These are phyloP conservation scores for Trametopsis cervina DNA, from an alignment of 768 basidiomycete genomes.

Conservation along the genomic window DNA sequence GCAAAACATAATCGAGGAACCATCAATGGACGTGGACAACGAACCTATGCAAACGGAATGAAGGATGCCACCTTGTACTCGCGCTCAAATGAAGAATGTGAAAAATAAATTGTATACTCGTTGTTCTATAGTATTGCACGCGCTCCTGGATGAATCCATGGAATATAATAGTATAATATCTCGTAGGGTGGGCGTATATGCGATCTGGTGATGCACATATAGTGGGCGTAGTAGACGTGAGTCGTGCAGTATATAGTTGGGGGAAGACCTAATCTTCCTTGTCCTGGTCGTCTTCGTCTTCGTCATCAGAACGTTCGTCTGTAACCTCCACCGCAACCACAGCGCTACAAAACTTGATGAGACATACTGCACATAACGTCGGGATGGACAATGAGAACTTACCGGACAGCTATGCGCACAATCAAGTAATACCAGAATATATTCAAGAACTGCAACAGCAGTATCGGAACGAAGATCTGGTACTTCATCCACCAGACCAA, in stretches of 20 bases:
- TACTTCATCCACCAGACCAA: slow-evolving; percentile 73
- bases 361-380: not conserved
- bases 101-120: too few relatives aligned
- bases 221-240: too few relatives aligned
- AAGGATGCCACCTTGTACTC: too few relatives aligned
- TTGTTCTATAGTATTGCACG: too few relatives aligned
- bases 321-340: slow-evolving; percentile 37
- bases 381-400: slow-evolving; percentile 20
- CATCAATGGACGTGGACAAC: too few relatives aligned
- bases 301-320: slow-evolving; percentile 81
- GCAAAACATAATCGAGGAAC: not conserved
- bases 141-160: too few relatives aligned
- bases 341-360: slow-evolving; percentile 37
- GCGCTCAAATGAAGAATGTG: too few relatives aligned
- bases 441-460: slow-evolving; percentile 77
- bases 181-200: too few relatives aligned
- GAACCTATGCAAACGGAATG: too few relatives aligned
- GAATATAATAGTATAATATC: too few relatives aligned
- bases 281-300: slow-evolving; percentile 41
- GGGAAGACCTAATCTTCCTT: slow-evolving; percentile 7
- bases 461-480: slow-evolving; percentile 71
- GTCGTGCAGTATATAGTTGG: too few relatives aligned
- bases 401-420: slow-evolving; percentile 70
- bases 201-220: too few relatives aligned
- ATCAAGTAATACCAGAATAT: slow-evolving; percentile 93